phyloP scores from a whole-genome alignment of 257 asterid genomes.

The Fraxinus pennsylvanica region DNA sequence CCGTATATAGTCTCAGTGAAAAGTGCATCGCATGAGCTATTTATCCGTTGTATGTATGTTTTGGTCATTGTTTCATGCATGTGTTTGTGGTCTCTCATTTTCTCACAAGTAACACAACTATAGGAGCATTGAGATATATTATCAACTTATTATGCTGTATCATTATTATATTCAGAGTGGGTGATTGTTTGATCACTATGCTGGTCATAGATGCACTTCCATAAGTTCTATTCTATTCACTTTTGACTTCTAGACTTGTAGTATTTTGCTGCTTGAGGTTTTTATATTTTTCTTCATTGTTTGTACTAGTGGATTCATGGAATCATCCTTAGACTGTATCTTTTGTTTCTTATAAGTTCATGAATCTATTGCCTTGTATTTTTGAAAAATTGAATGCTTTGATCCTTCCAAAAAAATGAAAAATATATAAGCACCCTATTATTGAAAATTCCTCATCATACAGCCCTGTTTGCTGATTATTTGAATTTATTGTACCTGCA shows the following conservation, averaged over 20 bases:
- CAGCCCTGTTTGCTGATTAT: not conserved
- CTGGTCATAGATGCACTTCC: not conserved
- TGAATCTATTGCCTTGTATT: not conserved
- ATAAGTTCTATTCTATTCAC: not conserved
- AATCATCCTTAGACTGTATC: not conserved
- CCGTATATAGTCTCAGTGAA: constrained; percentile 2
- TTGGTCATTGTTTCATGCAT: not conserved
- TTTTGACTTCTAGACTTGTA: not conserved
- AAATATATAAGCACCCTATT: constrained; percentile 4
- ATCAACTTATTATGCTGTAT: not conserved
- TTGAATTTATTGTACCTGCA: constrained; percentile 32
- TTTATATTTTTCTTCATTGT: not conserved
- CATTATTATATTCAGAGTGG: not conserved
- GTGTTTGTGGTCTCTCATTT: not conserved
- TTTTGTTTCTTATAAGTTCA: not conserved
- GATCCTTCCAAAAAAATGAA: not conserved
- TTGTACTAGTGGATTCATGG: not conserved
- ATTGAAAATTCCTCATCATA: constrained; percentile 9
- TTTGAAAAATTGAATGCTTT: not conserved
- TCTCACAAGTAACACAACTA: not conserved
- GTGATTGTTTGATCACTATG: not conserved
- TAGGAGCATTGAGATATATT: not conserved
- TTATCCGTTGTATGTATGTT: not conserved
- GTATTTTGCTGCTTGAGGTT: constrained; percentile 10
- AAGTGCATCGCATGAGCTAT: constrained; percentile 3